Base-by-base conservation (phyloP, 2,329 filamentous ascomycete species). In the Arthrobotrys megalospora region DNA sequence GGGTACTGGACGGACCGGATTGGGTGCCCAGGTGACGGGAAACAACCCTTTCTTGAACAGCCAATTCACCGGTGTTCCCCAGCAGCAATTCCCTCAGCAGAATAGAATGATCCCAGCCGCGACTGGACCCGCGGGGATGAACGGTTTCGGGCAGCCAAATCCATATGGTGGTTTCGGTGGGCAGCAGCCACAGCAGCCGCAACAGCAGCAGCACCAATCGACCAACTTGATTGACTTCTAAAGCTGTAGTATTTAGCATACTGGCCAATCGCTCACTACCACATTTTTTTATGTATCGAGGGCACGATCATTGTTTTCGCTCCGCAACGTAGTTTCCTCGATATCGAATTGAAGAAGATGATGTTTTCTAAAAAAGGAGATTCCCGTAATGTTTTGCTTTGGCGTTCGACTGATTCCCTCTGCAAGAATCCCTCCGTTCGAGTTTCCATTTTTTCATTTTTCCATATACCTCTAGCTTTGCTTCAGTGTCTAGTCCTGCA, bases 11-110 rank as follows among this genome's bases (percentile, higher is more conserved):
- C 79, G 77, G 55, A 78, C 73, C 2, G 64, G 80, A 7, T 73
- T 81, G 47, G 87, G 87, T 3, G 85, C 86, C 10, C 88, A 88
- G 71, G 93, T 93, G 0, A 93, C 91, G 1, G 92, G 91, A 36
- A 96, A 89, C 86, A 98, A 98, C 83, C 96, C 96, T 0, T 99
- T 98, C 86, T 86, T 97, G 81, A 81, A 71, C 34, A 73, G 53
- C 36, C 93, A 96, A 83, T 96, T 91, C 82, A 97, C 93, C 0
- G 93, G 93, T 45, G 89, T 91, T 88, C 90, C 90, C 32, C 87
- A 86, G 36, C 85, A 81, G 12, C 75, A 75, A 28, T 65, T 76
- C 16, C 55, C 58, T 6, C 75, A 65, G 28, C 72, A 73, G 48
- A 76, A 80, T 38, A 79, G 81, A 47, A 52, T 82, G 82, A 85